Evolutionary conservation across 305 asterid genomes (phyloP), one percentile per base, ranked within the genome.

Genomic region (Fraxinus angustifolia): DNA sequence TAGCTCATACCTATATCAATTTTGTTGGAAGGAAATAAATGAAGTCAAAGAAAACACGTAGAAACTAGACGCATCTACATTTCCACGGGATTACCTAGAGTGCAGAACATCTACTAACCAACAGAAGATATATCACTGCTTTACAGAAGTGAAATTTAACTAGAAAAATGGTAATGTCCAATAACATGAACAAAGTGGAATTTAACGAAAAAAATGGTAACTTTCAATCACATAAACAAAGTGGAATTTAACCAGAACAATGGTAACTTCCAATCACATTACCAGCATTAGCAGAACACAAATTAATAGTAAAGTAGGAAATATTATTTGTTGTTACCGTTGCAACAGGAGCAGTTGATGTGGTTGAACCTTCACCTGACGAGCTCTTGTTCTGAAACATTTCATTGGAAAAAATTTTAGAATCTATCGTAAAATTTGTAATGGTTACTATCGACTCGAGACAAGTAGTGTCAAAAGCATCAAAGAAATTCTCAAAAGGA

Each of bases 281-380:
- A 62, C 21, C 72, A 62, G 72, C 72, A 62, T 21, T 23, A 23
- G n/a, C 72, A 62, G 33, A 21, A 2, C n/a, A 1, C 72, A 23
- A 21, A 26, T 28, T 30, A 68, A 31, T 68, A 68, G 3, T 30
- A 75, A 58, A 23, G 70, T 21, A 78, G 0, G 17, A 77, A 71
- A 76, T 8, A 26, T 14, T 45, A 11, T 11, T 23, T 14, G 77
- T 76, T n/a, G 33, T 83, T 85, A 91, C 97, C 90, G 85, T 88
- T 53, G 84, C 79, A 77, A 87, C 75, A 76, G 95, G 89, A 35
- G 88, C 89, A 88, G 82, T 62, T 28, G 95, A 84, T n/a, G 86
- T 76, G 48, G 91, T 86, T 60, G 97, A 91, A 65, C 93, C 92
- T 79, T 85, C 97, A 81, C 92, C 89, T 26, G 91, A 34, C 8